Percentiles rank a stretch among this genome's conserved stretches.
phyloP scores from a whole-genome alignment of 129 eudicot genomes.

The Tagetes patula region DNA sequence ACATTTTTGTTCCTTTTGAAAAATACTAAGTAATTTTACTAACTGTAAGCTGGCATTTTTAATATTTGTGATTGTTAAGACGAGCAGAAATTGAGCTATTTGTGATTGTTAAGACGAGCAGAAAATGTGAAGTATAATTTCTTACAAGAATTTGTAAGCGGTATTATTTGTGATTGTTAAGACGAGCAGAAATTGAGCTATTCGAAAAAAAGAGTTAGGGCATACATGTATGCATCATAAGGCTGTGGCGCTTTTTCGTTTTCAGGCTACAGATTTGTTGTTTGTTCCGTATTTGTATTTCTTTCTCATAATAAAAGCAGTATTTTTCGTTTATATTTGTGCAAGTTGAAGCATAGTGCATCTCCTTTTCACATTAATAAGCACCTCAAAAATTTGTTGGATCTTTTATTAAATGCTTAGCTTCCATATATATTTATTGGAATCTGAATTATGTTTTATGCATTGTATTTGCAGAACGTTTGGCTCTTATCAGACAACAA shows the following conservation, averaged over 20 bases:
- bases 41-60: too few species aligned
- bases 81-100: too few species aligned
- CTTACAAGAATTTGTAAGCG: not conserved
- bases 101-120: too few species aligned
- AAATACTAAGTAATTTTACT: too few species aligned
- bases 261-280: not conserved
- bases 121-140: too few species aligned
- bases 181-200: not conserved
- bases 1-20: too few species aligned
- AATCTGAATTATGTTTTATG: not conserved
- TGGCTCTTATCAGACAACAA: conserved; percentile 87
- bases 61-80: too few species aligned
- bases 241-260: too few species aligned
- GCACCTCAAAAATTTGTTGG: not conserved
- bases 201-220: not conserved
- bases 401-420: not conserved
- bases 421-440: not conserved
- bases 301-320: not conserved
- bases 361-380: not conserved
- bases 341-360: not conserved
- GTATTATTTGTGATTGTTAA: not conserved
- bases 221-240: not conserved
- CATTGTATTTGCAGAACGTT: conserved; percentile 58
- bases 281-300: not conserved
- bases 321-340: not conserved